Percentiles rank a stretch among this genome's conserved stretches.
phyloP scores from a whole-genome alignment of 176 grass and related monocot genomes.

The Avena sativa region DNA sequence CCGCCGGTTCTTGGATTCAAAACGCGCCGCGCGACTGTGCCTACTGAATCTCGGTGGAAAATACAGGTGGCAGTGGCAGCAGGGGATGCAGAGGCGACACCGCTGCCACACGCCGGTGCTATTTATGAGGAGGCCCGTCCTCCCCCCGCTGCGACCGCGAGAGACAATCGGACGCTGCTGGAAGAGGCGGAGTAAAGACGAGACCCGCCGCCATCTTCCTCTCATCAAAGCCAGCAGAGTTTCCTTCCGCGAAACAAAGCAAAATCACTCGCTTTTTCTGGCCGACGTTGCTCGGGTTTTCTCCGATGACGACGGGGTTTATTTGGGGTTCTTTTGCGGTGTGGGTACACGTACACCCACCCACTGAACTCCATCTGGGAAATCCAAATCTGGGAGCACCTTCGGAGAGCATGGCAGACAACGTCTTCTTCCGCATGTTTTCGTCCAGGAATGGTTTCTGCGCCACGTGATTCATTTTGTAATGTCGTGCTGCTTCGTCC shows the following conservation, averaged over 20 bases:
- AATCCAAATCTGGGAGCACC: background rate
- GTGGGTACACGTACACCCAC: background rate
- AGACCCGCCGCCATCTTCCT: background rate
- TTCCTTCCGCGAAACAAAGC: background rate
- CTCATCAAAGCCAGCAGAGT: background rate
- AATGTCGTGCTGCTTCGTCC: background rate
- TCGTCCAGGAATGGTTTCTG: background rate
- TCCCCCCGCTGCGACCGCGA: background rate
- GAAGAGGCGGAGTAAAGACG: background rate
- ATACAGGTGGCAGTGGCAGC: background rate
- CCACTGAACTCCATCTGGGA: background rate
- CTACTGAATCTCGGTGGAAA: background rate
- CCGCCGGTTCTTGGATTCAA: background rate
- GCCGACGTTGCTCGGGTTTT: background rate
- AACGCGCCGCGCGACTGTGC: background rate
- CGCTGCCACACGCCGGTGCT: background rate
- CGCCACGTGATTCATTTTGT: background rate
- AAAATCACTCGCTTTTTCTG: background rate
- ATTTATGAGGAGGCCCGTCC: slow-evolving; percentile 21
- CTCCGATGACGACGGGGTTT: background rate
- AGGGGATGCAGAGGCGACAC: background rate
- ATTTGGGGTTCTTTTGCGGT: background rate
- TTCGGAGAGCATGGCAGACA: background rate
- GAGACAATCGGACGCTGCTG: background rate
- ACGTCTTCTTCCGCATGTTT: slow-evolving; percentile 1